phyloP scores from a whole-genome alignment of 192 early-diverging fungal species.

The Gigaspora rosea region DNA sequence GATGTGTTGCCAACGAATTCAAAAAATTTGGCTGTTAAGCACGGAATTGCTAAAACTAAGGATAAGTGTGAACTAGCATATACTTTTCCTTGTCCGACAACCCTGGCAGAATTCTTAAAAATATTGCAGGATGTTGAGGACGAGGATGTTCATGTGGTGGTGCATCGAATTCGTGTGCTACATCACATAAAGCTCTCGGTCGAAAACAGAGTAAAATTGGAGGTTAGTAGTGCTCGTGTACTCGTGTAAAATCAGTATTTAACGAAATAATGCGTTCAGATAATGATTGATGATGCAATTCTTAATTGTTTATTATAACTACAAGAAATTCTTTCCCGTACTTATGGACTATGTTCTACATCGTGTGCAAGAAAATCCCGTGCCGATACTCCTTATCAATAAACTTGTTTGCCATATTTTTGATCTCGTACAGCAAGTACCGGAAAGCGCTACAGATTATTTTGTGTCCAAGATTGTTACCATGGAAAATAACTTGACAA shows the following conservation, averaged over 20 bases:
- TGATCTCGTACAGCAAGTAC: conserved; percentile 62
- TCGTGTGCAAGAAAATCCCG: conserved; percentile 59
- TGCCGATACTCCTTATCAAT: conserved; percentile 52
- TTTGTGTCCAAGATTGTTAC: conserved; percentile 56
- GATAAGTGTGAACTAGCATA: conserved; percentile 53
- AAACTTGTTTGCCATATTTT: conserved; percentile 62
- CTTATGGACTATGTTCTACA: conserved; percentile 73
- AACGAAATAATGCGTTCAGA: too few species aligned
- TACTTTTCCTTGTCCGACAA: conserved; percentile 80
- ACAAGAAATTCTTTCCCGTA: conserved; percentile 56
- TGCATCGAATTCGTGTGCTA: conserved; percentile 80
- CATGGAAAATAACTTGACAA: conserved; percentile 52
- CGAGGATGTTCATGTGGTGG: conserved; percentile 71
- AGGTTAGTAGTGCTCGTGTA: background rate
- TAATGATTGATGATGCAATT: background rate
- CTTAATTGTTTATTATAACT: background rate
- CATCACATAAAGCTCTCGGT: conserved; percentile 82
- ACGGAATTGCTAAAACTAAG: background rate
- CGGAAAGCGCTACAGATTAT: conserved; percentile 58
- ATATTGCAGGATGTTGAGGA: conserved; percentile 63
- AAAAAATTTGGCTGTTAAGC: too few species aligned
- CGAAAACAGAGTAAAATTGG: conserved; percentile 79
- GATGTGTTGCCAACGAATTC: too few species aligned
- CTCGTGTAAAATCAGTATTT: too few species aligned
- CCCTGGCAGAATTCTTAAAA: conserved; percentile 67